These are phyloP conservation scores for Epichloe gansuensis DNA, from an alignment of 2,329 filamentous ascomycete species.

Conservation along the genomic window DNA sequence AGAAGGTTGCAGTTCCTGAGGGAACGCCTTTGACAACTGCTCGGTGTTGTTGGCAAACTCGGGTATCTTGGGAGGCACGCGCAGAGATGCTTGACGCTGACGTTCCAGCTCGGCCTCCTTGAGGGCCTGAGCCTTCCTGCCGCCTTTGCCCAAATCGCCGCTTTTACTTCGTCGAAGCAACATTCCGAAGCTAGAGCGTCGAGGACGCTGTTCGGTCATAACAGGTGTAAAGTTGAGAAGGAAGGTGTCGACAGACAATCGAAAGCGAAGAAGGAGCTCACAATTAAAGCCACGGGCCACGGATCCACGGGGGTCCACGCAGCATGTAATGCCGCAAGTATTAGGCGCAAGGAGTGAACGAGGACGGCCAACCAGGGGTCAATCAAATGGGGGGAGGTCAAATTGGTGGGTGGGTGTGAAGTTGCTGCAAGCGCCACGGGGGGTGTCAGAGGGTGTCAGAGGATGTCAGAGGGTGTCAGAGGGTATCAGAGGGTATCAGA, in stretches of 20 bases:
- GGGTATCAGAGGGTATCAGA: no score
- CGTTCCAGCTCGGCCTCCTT: conserved; percentile 38
- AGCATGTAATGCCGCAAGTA: neutral
- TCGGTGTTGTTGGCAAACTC: conserved; percentile 37
- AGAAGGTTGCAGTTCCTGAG: conserved; percentile 41
- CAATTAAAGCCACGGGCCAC: neutral
- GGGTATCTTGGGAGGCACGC: conserved; percentile 37
- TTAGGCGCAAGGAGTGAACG: neutral
- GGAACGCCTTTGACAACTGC: conserved; percentile 32
- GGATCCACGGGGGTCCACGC: neutral
- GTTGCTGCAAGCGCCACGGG: neutral
- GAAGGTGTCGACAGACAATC: neutral
- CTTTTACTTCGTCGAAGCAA: conserved; percentile 58
- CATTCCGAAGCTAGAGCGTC: conserved; percentile 37
- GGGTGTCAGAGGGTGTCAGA: neutral
- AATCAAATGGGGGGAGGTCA: neutral
- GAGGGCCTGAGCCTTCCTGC: conserved; percentile 45
- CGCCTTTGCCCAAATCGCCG: conserved; percentile 46
- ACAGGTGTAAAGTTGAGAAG: conserved; percentile 9
- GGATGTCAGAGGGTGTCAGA: no score
- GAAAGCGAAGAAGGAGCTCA: neutral
- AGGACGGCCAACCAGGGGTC: conserved; percentile 1
- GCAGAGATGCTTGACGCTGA: conserved; percentile 34
- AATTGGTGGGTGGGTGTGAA: neutral
- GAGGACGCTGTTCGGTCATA: conserved; percentile 20